Base-by-base conservation (phyloP, 257 asterid species). In the Ehretia macrophylla region DNA sequence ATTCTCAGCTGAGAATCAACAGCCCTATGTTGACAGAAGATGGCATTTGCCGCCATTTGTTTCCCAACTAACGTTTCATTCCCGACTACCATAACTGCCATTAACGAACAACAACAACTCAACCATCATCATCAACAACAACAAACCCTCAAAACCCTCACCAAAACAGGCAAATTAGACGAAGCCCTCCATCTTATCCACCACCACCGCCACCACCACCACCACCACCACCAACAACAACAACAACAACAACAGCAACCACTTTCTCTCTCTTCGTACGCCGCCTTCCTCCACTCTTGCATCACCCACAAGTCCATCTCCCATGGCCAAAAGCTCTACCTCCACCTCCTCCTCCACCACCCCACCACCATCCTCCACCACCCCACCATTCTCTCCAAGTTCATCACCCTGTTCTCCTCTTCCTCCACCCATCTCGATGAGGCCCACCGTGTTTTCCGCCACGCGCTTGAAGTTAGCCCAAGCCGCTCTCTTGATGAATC, bases 371-470 rank as follows among this genome's bases (percentile, higher is more conserved):
- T 76, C 14, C 76, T 82, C 51, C 72, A 55, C 14, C 60, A 64
- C 46, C 79, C 77, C 68, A 21, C 55, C 13, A 52, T 82, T 14
- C 66, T 58, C 9, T 71, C 85, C 55, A 82, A 79, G 63, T 76
- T 82, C 47, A 71, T 79, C 5, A 82, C 85, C 51, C 76, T 82
- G 57, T 82, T 82, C 79, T 76, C 83, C 5, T 75, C 66, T 51
- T 78, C 78, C 50, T 77, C 80, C 55, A 80, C 79, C 58, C 75
- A 57, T 4, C 32, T 82, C 17, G 71, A 76, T 27, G 83, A 79
- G 58, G 81, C 83, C 11, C 72, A 66, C n/a, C 68, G 79, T 11
- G 70, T 73, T 56, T 79, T 79, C 5, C 66, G 65, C 8, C 64
- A 67, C 13, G 78, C 65, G 8, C 14, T 59, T 50, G 73, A 66